Percentiles rank a stretch among this genome's conserved stretches.
phyloP scores from a whole-genome alignment of 2,329 filamentous ascomycete genomes.

The Tetracladium maxilliforme region DNA sequence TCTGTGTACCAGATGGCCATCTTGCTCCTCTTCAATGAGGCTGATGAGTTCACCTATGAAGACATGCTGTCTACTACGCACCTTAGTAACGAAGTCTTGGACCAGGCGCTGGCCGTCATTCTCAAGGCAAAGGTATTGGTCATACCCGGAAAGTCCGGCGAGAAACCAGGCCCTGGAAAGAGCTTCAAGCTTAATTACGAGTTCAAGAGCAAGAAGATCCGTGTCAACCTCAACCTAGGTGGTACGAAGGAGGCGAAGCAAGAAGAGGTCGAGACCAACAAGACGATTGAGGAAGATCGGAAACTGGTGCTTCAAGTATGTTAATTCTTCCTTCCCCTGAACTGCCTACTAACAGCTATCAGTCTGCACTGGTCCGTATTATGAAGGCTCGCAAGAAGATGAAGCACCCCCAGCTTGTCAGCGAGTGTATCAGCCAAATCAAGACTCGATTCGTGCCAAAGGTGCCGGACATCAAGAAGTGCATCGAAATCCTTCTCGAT shows the following conservation, averaged over 20 bases:
- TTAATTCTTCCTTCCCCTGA: conserved; percentile 8
- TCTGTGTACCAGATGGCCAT: conserved; percentile 98
- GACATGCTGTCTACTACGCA: conserved; percentile 75
- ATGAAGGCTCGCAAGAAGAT: conserved; percentile 99
- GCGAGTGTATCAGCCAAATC: conserved; percentile 93
- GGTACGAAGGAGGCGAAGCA: conserved; percentile 95
- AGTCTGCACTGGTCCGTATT: conserved; percentile 98
- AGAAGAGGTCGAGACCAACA: conserved; percentile 93
- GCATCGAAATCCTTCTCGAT: conserved; percentile 94
- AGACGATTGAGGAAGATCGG: conserved; percentile 96
- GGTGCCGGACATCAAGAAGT: conserved; percentile 95
- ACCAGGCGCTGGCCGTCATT: conserved; percentile 74
- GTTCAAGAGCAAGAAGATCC: conserved; percentile 97
- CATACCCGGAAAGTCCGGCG: conserved; percentile 53
- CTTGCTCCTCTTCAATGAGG: conserved; percentile 85
- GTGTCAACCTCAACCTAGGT: conserved; percentile 87
- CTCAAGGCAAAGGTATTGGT: conserved; percentile 85
- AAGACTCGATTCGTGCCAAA: conserved; percentile 86
- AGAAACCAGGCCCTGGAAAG: conserved; percentile 65
- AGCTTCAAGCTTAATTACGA: conserved; percentile 78
- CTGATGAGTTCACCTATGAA: conserved; percentile 70
- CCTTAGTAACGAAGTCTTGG: conserved; percentile 67
- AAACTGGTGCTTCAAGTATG: conserved; percentile 92
- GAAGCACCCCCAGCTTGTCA: conserved; percentile 90
- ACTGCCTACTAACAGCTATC: conserved; percentile 13